These are phyloP conservation scores for Penicillium sp. DNA, from an alignment of 2,329 filamentous ascomycete genomes.

Conservation along the genomic window DNA sequence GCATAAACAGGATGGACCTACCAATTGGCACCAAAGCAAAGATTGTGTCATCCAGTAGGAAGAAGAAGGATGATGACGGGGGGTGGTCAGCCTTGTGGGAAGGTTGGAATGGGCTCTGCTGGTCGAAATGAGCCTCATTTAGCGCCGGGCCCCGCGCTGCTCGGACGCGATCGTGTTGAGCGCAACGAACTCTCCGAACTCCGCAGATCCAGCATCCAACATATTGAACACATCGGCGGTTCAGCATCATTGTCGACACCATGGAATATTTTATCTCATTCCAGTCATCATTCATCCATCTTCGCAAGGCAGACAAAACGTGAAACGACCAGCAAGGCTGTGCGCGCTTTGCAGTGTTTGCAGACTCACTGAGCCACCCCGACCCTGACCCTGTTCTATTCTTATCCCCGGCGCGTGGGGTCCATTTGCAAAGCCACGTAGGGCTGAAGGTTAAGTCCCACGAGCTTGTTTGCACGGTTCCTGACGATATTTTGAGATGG, in stretches of 20 bases:
- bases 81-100: slow-evolving; percentile 6
- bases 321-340: neutral
- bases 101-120: neutral
- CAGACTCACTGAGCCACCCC: slow-evolving; percentile 2
- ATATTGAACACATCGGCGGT: too few relatives aligned
- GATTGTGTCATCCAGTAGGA: too few relatives aligned
- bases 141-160: slow-evolving; percentile 7
- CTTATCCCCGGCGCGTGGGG: slow-evolving; percentile 1
- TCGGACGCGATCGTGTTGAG: neutral
- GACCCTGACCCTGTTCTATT: neutral
- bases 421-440: neutral
- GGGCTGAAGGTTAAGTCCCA: neutral
- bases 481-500: neutral
- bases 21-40: too few relatives aligned
- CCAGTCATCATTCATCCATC: too few relatives aligned
- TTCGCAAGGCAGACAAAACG: neutral
- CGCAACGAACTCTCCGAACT: too few relatives aligned
- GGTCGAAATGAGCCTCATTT: slow-evolving; percentile 14
- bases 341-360: slow-evolving; percentile 2
- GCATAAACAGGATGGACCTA: too few relatives aligned
- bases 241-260: neutral
- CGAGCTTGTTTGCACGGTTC: neutral
- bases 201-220: too few relatives aligned
- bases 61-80: slow-evolving; percentile 2
- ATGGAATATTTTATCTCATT: neutral